Percentiles rank a stretch among this genome's conserved stretches.
phyloP scores from a whole-genome alignment of 345 rosid genomes.

The Angophora floribunda region DNA sequence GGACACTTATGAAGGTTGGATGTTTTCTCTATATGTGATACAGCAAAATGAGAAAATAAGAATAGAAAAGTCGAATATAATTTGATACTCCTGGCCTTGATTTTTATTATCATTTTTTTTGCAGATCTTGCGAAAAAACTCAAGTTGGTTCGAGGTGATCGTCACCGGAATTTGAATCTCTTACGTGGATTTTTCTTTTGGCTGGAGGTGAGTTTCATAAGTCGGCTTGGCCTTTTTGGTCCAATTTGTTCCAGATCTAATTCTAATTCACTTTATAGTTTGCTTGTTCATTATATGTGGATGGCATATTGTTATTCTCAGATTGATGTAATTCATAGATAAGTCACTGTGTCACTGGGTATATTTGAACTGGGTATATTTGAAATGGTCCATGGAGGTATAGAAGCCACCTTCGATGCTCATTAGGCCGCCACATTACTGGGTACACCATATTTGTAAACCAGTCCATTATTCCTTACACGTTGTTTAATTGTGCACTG shows the following conservation, averaged over 20 bases:
- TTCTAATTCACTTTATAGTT: background rate
- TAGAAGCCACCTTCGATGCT: background rate
- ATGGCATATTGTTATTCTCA: too few relatives aligned
- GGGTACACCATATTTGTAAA: background rate
- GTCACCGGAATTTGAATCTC: slow-evolving; percentile 27
- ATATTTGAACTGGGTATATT: background rate
- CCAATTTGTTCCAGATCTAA: background rate
- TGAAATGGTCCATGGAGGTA: background rate
- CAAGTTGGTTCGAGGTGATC: slow-evolving; percentile 2
- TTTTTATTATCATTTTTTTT: background rate
- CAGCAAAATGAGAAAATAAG: background rate
- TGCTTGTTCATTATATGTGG: too few relatives aligned
- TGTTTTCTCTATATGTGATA: background rate
- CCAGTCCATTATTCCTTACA: background rate
- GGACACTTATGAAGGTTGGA: background rate
- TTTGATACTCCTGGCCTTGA: background rate
- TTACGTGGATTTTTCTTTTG: slow-evolving; percentile 77
- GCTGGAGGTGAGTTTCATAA: slow-evolving; percentile 36
- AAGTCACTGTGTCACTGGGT: background rate
- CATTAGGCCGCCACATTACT: background rate
- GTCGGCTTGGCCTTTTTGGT: background rate
- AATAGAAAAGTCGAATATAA: background rate
- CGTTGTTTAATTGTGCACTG: background rate
- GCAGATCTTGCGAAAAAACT: slow-evolving; percentile 36
- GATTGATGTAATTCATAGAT: background rate